A percentile compares a stretch with the other conserved stretches of the same genome.
These are phyloP conservation scores for Acanthochlamys bracteata DNA, from an alignment of 106 monocot genomes.

Conservation along the genomic window DNA sequence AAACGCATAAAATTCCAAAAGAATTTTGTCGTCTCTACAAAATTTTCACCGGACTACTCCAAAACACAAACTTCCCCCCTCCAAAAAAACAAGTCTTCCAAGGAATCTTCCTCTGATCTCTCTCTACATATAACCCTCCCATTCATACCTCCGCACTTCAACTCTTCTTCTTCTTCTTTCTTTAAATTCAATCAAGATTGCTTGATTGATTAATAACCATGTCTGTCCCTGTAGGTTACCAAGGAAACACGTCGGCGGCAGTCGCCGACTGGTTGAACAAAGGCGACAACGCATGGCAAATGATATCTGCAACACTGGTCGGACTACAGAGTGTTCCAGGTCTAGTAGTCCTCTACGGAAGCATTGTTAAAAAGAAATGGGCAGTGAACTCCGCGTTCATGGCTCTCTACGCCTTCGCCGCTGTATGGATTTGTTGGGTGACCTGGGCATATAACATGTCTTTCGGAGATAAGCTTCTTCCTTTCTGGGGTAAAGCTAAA, in stretches of 20 bases:
- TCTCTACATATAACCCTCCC: too few relatives aligned
- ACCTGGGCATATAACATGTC: constrained; percentile 55
- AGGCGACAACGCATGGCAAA: constrained; percentile 53
- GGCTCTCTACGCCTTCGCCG: constrained; percentile 50
- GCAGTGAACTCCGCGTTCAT: constrained; percentile 51
- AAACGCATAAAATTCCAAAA: too few relatives aligned
- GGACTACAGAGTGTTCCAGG: constrained; percentile 37
- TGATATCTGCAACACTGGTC: constrained; percentile 35
- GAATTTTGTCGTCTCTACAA: too few relatives aligned
- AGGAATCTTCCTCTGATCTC: too few relatives aligned
- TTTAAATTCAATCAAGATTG: too few relatives aligned
- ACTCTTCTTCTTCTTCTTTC: too few relatives aligned
- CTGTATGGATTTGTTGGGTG: constrained; percentile 54
- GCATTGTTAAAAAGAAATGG: constrained; percentile 51
- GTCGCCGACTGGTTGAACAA: constrained; percentile 39
- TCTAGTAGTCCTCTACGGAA: constrained; percentile 40
- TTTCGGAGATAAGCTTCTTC: constrained; percentile 51
- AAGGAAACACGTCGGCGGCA: constrained; percentile 11
- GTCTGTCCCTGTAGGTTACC: constrained; percentile 24
- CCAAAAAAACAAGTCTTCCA: too few relatives aligned
- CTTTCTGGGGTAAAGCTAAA: constrained; percentile 51
- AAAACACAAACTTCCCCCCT: too few relatives aligned
- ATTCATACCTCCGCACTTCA: too few relatives aligned
- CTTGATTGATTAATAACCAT: not conserved
- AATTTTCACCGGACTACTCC: too few relatives aligned